Evolutionary conservation across 1,284 basidiomycete genomes (phyloP).

Genomic region (Ustilago trichophora): DNA sequence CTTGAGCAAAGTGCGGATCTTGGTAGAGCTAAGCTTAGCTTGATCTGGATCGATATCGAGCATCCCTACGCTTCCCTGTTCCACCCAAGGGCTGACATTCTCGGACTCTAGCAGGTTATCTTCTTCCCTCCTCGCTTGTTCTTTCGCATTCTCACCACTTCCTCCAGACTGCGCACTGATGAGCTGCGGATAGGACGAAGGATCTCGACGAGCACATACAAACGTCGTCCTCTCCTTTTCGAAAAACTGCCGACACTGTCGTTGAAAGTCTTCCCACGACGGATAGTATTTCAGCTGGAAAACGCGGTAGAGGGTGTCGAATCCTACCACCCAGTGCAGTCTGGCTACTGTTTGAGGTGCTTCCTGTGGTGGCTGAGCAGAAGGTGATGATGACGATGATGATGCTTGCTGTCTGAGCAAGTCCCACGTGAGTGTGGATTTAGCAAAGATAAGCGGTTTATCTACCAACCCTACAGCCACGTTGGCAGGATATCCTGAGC

Average conservation of each 20-base stretch:
- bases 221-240: slow-evolving; percentile 72
- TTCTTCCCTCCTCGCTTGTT: slow-evolving; percentile 24
- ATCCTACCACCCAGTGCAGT: slow-evolving; percentile 79
- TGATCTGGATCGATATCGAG: slow-evolving; percentile 37
- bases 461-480: slow-evolving; percentile 84
- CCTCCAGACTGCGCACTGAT: no score
- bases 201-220: slow-evolving; percentile 67
- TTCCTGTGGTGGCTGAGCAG: not conserved
- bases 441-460: slow-evolving; percentile 87
- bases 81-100: slow-evolving; percentile 39
- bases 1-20: slow-evolving; percentile 29
- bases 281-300: slow-evolving; percentile 82
- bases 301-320: slow-evolving; percentile 87
- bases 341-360: slow-evolving; percentile 4
- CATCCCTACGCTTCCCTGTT: slow-evolving; percentile 31
- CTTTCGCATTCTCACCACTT: not conserved
- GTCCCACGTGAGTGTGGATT: slow-evolving; percentile 74
- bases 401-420: slow-evolving; percentile 65
- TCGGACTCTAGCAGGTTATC: slow-evolving; percentile 22
- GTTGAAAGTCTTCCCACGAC: slow-evolving; percentile 70
- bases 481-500: slow-evolving; percentile 67
- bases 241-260: slow-evolving; percentile 74
- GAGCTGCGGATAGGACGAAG: slow-evolving; percentile 28
- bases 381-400: not conserved
- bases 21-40: slow-evolving; percentile 49